Conservation (phyloP, 768 basidiomycete species). For the Suillus alpinus region DNA sequence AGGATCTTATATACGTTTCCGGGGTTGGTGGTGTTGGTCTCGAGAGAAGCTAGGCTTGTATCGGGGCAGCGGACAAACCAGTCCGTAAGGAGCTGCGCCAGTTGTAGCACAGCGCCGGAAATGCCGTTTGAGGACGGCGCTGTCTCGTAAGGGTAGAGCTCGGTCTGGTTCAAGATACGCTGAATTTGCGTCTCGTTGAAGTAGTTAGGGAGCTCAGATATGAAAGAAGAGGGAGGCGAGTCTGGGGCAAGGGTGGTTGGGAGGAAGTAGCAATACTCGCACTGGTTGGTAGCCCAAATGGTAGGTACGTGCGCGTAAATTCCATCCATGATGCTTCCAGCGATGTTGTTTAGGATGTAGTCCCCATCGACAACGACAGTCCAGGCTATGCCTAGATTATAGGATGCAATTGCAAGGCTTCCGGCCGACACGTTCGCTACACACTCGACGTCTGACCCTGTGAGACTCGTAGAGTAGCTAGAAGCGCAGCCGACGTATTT, state of each 20-base stretch:
- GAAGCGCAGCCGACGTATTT: slow-evolving; percentile 17
- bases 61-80: slow-evolving; percentile 10
- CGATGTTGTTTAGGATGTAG: slow-evolving; percentile 14
- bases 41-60: slow-evolving; percentile 12
- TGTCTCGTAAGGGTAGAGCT: slow-evolving; percentile 18
- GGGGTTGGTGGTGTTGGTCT: slow-evolving; percentile 17
- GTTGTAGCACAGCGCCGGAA: slow-evolving; percentile 12
- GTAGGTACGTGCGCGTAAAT: slow-evolving; percentile 14
- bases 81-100: slow-evolving; percentile 16
- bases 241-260: slow-evolving; percentile 12
- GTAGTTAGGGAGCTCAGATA: not conserved
- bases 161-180: slow-evolving; percentile 12
- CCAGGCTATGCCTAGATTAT: slow-evolving; percentile 11
- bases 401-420: slow-evolving; percentile 6
- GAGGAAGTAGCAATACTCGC: slow-evolving; percentile 20
- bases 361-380: slow-evolving; percentile 16
- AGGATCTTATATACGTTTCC: slow-evolving; percentile 13
- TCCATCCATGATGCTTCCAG: slow-evolving; percentile 13
- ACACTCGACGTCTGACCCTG: not conserved
- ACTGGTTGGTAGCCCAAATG: slow-evolving; percentile 16
- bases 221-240: slow-evolving; percentile 10
- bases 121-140: slow-evolving; percentile 3
- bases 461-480: slow-evolving; percentile 9
- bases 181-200: slow-evolving; percentile 11
- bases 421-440: slow-evolving; percentile 10